Evolutionary conservation across 1,284 basidiomycete species (phyloP), one percentile per base, ranked within the genome.

Genomic region (Irpex sp.): DNA sequence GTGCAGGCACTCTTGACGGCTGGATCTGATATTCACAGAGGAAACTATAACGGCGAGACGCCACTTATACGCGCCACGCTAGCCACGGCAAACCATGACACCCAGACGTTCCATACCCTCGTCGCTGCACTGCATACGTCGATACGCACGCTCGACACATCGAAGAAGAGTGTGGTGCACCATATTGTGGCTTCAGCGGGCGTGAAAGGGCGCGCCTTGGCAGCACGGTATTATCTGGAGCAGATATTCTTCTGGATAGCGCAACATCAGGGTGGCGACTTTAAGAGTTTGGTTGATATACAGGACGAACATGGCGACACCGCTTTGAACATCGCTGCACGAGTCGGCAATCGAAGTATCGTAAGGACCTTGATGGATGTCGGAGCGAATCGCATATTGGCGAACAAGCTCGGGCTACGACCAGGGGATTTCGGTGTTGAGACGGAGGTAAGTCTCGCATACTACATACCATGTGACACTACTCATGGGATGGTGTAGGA

Each of bases 261-360:
- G 39, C 82, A 88, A 63, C 79, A 87, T 63, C 84, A 90, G 68
- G 83, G 82, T 9, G 88, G 87, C 1, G 88, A 90, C 62, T 92
- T 96, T 72, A 83, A 84, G 70, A 88, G 85, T 7, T 77, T 98
- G 47, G 87, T 99, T 13, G 94, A 99, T 76, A 81, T 97, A 47
- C 94, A 96, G 76, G 97, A 99, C 74, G 89, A 94, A 67, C 90
- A 98, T 74, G 97, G 97, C 0, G 97, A 99, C 73, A 98, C 97
- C 0, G 94, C 95, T 4, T 76, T 99, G 67, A 97, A 97, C 76
- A 94, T 98, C 67, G 94, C 96, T 11, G 96, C 97, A 0, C 81
- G 97, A 58, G 90, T 98, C 0, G 97, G 97, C 2, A 98, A 96
- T 75, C 84, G 91, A 64, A 89, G 90, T 67, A 78, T 99, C 66